Evolutionary conservation across 2,329 filamentous ascomycete species (phyloP), one percentile per base, ranked within the genome.

Genomic region (Periglandula ipomoeae): DNA sequence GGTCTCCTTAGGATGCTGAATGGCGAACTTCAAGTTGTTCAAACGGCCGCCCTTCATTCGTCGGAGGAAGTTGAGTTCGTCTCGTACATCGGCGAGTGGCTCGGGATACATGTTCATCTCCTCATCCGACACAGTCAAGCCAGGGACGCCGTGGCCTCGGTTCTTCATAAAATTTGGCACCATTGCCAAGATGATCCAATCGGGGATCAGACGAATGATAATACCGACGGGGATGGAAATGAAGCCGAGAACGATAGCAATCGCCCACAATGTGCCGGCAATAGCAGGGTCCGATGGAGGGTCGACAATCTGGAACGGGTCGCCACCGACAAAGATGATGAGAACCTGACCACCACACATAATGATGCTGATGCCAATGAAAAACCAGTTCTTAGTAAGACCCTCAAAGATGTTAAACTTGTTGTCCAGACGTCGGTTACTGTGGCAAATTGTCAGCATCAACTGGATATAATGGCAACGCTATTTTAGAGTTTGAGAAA

Each of bases 361-460:
- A 64, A 95, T 75, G 52, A 75, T 61, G 69, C 89, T 89, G 66
- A 97, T 96, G 35, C 70, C 78, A 34, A 94, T 78, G 71, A 97
- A 97, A 75, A 94, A 95, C 70, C 77, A 85, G 65, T 97, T 97
- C 62, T 79, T 79, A 23, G 76, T 76, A 51, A 97, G 78, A 48
- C 89, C 89, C 63, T 96, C 91, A 52, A 97, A 91, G 53, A 97
- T 89, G 68, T 97, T 97, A 75, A 95, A 90, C 48, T 82, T 79
- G 68, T 97, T 97, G 66, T 97, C 91, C 48, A 97, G 75, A 11
- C 91, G 88, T 51, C 91, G 88, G 70, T 95, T 95, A 72, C 79
- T 84, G 52, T 20, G 17, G 4, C 23, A 19, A 23, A 30, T 35
- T 8, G 32, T 27, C 34, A 54, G 47, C 48, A 44, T 54, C 10